Evolutionary conservation across 371 early-diverging fungal species (phyloP).

Genomic region (Fennellomyces sp.): DNA sequence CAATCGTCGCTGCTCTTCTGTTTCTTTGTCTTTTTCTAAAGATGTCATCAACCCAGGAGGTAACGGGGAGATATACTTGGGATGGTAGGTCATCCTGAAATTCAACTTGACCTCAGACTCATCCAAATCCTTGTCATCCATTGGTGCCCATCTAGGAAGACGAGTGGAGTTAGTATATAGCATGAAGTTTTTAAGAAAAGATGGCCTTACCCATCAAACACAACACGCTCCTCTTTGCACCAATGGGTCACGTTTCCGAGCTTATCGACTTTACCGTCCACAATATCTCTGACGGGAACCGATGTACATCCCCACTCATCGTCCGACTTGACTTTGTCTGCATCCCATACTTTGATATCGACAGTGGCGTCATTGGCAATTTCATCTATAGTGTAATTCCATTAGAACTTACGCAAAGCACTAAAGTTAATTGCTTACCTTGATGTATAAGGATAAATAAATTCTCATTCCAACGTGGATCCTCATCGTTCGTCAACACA

Average conservation of each 20-base stretch:
- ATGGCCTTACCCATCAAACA: conserved; percentile 32
- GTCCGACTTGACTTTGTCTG: conserved; percentile 34
- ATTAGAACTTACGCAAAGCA: too few relatives aligned
- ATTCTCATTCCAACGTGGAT: conserved; percentile 38
- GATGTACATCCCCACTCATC: conserved; percentile 29
- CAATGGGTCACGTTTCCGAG: conserved; percentile 25
- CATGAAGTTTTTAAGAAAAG: not conserved
- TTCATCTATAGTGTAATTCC: conserved; percentile 23
- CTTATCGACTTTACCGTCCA: conserved; percentile 19
- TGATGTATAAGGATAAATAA: conserved; percentile 24
- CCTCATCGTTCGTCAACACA: conserved; percentile 29
- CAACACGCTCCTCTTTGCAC: conserved; percentile 22
- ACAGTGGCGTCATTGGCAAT: conserved; percentile 23
- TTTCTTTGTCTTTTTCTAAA: conserved; percentile 1
- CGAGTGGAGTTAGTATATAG: not conserved
- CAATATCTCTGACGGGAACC: conserved; percentile 28
- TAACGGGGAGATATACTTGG: conserved; percentile 28
- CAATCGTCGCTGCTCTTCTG: conserved; percentile 1
- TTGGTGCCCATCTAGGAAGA: conserved; percentile 26
- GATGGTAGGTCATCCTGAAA: conserved; percentile 31
- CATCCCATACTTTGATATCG: conserved; percentile 36
- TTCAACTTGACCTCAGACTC: conserved; percentile 21
- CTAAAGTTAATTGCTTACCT: too few relatives aligned
- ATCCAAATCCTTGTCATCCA: conserved; percentile 22
- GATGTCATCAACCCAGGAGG: not conserved